Base-by-base conservation (phyloP, 2,329 filamentous ascomycete genomes). In the Neoarthrinium moseri region DNA sequence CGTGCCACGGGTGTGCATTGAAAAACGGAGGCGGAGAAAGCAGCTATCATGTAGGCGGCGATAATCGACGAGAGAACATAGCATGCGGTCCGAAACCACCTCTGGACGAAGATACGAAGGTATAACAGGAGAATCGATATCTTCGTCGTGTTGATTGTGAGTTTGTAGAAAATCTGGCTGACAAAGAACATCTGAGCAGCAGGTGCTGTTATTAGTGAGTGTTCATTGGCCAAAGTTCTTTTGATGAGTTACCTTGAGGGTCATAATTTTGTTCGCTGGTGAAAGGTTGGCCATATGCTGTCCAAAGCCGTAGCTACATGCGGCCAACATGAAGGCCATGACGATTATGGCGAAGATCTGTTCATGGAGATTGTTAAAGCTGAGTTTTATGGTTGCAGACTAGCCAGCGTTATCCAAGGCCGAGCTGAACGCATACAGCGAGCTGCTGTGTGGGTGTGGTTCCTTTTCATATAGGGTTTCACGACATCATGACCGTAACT, bases 101-200 rank as follows among this genome's bases (percentile, higher is more conserved):
- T 62, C 37, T 73, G 65, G 18, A 73, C 62, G 47, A 80, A 81
- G 37, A 80, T 76, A 21, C 75, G 73, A 18, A 77, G 72, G 52
- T 80, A 81, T 15, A 81, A 67, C 3, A 77, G 60, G 6, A 79
- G 57, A 42, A 79, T 75, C 3, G 76, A 78, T 2, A 70, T 59
- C 52, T 81, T 80, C 2, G 73, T 77, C 24, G 77, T 60, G 55
- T 75, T 77, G 48, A 80, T 73, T 33, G 72, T 73, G 50, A 76
- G 59, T 52, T 80, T 80, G 61, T 80, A 80, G 48, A 75, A 72
- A 42, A 75, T 70, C 51, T 80, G 75, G 3, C 73, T 68, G 21
- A 75, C 57, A 49, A 72, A 78, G 56, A 78, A 80, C 17, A 71
- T 56, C 75, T 78, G 29, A 20, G 18, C 6, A 12, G 6, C 7